Base-by-base conservation (phyloP, 2,329 filamentous ascomycete genomes). In the Zymoseptoria ardabiliae region DNA sequence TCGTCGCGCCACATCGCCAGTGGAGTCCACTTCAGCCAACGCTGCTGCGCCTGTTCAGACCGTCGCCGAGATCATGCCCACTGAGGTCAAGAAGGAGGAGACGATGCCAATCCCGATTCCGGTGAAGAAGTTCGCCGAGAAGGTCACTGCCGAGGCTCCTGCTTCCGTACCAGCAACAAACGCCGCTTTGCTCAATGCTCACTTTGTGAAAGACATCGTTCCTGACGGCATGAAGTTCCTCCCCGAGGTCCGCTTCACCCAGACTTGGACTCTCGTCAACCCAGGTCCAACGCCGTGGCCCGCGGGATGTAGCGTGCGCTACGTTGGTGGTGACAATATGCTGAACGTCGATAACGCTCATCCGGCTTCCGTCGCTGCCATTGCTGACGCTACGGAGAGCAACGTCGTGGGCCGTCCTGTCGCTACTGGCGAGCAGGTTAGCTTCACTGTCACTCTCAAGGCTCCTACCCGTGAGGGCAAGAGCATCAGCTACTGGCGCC, bases 251-350 rank as follows among this genome's bases (percentile, higher is more conserved):
- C 82, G 87, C 30, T 96, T 99, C 71, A 84, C 89, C 68, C 92
- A 99, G 75, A 90, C 89, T 1, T 99, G 94, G 94, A 88, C 89
- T 56, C 82, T 99, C 49, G 87, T 86, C 70, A 99, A 99, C 72
- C 86, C 88, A 20, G 93, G 94, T 25, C 84, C 84, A 10, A 77
- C 80, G 54, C 75, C 86, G 11, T 99, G 94, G 94, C 94, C 94
- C 45, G 84, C 86, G 58, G 94, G 92, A 62, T 96, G 91, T 79
- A 88, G 87, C 58, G 89, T 97, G 68, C 90, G 89, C 75, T 97
- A 92, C 70, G 88, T 95, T 60, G 91, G 93, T 59, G 94, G 94
- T 55, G 93, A 97, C 74, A 91, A 93, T 76, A 97, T 99, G 94
- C 90, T 95, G 68, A 89, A 92, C 66, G 83, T 96, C 57, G 90